Percentiles rank a stretch among this genome's conserved stretches.
phyloP scores from a whole-genome alignment of 805 yeast species.

The Saccharomycopsis sp. region DNA sequence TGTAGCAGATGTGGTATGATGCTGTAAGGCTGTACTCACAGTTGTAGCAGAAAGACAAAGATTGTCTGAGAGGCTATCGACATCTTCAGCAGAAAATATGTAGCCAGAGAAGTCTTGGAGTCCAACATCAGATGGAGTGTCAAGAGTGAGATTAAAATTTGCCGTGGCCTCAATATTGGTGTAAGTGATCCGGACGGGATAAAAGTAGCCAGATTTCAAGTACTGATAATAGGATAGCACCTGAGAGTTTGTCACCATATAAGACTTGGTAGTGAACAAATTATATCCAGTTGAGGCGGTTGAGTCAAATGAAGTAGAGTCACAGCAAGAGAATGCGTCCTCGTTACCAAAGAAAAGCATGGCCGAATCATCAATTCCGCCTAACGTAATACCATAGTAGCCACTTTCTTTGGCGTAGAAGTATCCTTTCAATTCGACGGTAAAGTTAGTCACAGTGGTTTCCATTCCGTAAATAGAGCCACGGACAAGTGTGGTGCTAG shows the following conservation, averaged over 20 bases:
- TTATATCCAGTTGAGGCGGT: conserved; percentile 11
- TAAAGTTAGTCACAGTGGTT: conserved; percentile 22
- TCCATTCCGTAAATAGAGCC: conserved; percentile 7
- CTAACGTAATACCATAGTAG: conserved; percentile 25
- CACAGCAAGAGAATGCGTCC: conserved; percentile 32
- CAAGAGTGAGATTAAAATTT: conserved; percentile 20
- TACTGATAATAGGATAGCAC: conserved; percentile 5
- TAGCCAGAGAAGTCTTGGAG: neutral
- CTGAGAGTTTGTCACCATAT: neutral
- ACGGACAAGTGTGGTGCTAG: neutral
- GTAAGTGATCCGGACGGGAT: conserved; percentile 27
- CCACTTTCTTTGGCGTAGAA: conserved; percentile 27
- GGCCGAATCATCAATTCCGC: conserved; percentile 29
- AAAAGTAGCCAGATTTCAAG: conserved; percentile 25
- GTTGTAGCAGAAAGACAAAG: conserved; percentile 1
- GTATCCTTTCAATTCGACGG: conserved; percentile 25
- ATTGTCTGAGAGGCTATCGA: neutral
- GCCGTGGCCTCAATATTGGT: conserved; percentile 23
- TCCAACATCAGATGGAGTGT: neutral
- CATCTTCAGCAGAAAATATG: neutral
- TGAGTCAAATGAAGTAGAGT: conserved; percentile 2
- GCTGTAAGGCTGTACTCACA: neutral
- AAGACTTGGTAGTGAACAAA: conserved; percentile 13
- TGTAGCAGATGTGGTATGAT: neutral
- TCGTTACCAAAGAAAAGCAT: conserved; percentile 28